Conservation (phyloP, 495 filamentous ascomycete genomes). For the Penicillium soppii region DNA sequence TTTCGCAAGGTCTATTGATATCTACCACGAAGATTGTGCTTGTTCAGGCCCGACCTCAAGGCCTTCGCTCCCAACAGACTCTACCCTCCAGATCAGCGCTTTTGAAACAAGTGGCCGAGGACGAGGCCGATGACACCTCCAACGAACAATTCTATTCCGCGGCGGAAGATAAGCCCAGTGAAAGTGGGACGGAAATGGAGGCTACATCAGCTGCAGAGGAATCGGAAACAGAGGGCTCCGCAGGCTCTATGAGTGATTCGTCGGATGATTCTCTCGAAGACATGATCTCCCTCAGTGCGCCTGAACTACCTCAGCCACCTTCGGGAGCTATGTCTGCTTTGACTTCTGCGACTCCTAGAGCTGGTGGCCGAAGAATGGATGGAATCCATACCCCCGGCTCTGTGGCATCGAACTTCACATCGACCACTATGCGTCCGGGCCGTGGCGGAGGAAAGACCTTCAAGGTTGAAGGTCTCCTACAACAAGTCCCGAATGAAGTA, state of each 20-base stretch:
- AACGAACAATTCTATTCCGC: slow-evolving; percentile 90
- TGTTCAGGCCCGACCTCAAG: slow-evolving; percentile 55
- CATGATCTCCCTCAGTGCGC: slow-evolving; percentile 79
- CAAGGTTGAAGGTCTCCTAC: slow-evolving; percentile 73
- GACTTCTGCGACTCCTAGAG: slow-evolving; percentile 69
- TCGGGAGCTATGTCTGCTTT: slow-evolving; percentile 70
- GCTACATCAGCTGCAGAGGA: slow-evolving; percentile 53
- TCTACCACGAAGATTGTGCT: slow-evolving; percentile 70
- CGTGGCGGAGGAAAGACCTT: slow-evolving; percentile 62
- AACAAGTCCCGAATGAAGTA: slow-evolving; percentile 70
- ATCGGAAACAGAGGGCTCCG: slow-evolving; percentile 49
- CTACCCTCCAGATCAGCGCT: slow-evolving; percentile 30
- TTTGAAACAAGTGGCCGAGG: slow-evolving; percentile 62
- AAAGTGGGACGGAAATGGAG: slow-evolving; percentile 60
- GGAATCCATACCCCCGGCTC: slow-evolving; percentile 77
- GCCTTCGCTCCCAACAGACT: slow-evolving; percentile 30
- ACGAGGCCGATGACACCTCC: slow-evolving; percentile 74
- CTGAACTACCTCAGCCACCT: slow-evolving; percentile 66
- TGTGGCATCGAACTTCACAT: slow-evolving; percentile 80
- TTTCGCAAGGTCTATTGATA: slow-evolving; percentile 80
- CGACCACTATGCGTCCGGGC: slow-evolving; percentile 69
- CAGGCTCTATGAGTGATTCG: slow-evolving; percentile 57
- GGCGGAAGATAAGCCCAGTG: slow-evolving; percentile 65
- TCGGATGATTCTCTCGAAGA: slow-evolving; percentile 78
- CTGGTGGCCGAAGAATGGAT: slow-evolving; percentile 59